Base-by-base conservation (phyloP, 2,329 filamentous ascomycete genomes). In the Chaetomium sp. region DNA sequence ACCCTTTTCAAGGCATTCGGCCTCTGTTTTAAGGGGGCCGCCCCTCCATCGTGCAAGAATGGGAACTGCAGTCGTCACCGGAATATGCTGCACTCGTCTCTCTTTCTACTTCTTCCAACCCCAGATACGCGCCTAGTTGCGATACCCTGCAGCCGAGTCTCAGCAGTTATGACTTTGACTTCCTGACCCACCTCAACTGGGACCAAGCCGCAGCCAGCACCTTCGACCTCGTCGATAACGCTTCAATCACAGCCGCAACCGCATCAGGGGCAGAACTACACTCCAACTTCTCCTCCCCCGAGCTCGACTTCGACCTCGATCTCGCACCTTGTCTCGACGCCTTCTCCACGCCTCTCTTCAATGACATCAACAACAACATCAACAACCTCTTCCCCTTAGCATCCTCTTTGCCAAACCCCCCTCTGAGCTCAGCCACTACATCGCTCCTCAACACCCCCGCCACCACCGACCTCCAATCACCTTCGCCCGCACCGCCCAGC, bases 21-120 rank as follows among this genome's bases (percentile, higher is more conserved):
- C 73, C 73, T 75, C 73, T 64, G 47, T 27, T 53, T 56, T 54
- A 56, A 54, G 66, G 74, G 72, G 74, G 72, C 74, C 72, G 67
- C 27, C 68, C 9, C 27, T 16, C 38, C 66, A 72, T 64, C 63
- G 67, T 74, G 72, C 71, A 73, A 73, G 69, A 72, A 75, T 74
- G 73, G 72, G 19, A 61, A 68, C 68, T 55, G 65, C 71, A 67
- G 65, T 64, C 64, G 59, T 61, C 47, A 60, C 72, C 61, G 66
- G 62, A 68, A 67, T 67, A 33, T 63, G 68, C 58, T 66, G 66
- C 67, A 29, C 60, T 55, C 70, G 70, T 29, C 57, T 62, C 65
- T 55, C 62, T 57, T 21, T 50, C 60, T 31, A 62, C 64, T 69
- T 69, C 70, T 71, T 57, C 67, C 67, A 65, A 57, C 71, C 68